A percentile compares a stretch with the other conserved stretches of the same genome.
phyloP scores from a whole-genome alignment of 73 alveolate species.

The Stentor coeruleus region DNA sequence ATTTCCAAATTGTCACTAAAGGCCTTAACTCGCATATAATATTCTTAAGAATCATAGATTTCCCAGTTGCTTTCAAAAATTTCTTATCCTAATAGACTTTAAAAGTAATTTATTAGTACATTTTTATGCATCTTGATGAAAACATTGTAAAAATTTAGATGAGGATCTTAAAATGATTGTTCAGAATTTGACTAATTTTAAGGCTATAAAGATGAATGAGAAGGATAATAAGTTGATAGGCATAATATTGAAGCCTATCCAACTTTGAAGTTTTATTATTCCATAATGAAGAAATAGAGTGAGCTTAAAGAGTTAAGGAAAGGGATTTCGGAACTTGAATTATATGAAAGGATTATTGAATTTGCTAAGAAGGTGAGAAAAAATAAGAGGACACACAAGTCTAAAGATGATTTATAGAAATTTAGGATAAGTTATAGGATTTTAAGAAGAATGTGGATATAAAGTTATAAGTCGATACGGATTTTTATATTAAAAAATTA shows the following conservation, averaged over 20 bases:
- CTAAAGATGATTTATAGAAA: too few relatives aligned
- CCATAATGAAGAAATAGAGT: not conserved
- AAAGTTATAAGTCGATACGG: not conserved
- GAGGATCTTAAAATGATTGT: not conserved
- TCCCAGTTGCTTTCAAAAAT: too few relatives aligned
- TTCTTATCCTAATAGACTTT: too few relatives aligned
- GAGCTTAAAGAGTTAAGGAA: not conserved
- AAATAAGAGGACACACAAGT: too few relatives aligned
- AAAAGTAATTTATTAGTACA: too few relatives aligned
- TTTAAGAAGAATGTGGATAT: too few relatives aligned
- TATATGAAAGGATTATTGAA: not conserved
- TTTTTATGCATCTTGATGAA: too few relatives aligned
- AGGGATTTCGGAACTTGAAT: not conserved
- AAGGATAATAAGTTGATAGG: not conserved
- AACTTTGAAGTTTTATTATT: not conserved
- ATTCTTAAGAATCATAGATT: not conserved
- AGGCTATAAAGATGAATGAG: not conserved
- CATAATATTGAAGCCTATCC: not conserved
- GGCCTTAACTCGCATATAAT: not conserved
- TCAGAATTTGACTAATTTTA: not conserved
- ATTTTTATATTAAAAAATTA: too few relatives aligned
- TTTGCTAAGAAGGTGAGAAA: not conserved
- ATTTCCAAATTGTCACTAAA: not conserved
- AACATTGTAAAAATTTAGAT: too few relatives aligned
- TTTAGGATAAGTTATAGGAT: too few relatives aligned